Percentiles rank a stretch among this genome's conserved stretches.
phyloP scores from a whole-genome alignment of 192 early-diverging fungal species.

The Coemansia sp. region DNA sequence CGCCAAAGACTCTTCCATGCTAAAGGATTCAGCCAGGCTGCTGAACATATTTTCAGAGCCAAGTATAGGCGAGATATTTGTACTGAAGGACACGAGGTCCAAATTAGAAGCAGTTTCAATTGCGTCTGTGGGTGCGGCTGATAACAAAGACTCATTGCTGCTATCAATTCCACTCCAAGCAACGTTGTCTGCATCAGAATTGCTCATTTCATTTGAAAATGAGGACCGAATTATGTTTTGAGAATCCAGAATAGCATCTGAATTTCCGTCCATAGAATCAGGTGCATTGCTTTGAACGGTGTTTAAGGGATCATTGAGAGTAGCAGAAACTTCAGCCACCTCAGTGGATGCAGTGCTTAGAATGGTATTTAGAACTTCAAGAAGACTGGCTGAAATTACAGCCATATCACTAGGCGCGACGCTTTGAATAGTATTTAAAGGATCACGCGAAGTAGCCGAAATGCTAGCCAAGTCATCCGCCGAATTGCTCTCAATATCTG shows the following conservation, averaged over 20 bases:
- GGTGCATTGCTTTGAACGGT: not conserved
- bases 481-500: not conserved
- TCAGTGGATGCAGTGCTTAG: too few species aligned
- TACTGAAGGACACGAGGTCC: not conserved
- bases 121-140: too few species aligned
- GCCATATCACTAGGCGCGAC: too few species aligned
- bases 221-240: not conserved
- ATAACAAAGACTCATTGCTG: too few species aligned
- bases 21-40: not conserved
- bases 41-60: not conserved
- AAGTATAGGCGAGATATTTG: not conserved
- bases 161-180: slow-evolving; percentile 24
- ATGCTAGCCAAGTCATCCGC: not conserved
- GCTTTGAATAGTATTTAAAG: too few species aligned
- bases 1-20: too few species aligned
- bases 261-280: not conserved
- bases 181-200: too few species aligned
- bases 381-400: too few species aligned
- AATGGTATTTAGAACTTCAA: too few species aligned
- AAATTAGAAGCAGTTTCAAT: too few species aligned
- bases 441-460: not conserved
- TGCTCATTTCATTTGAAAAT: not conserved
- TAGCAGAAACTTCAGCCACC: not conserved
- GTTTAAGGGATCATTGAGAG: not conserved
- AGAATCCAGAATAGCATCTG: too few species aligned